Percentiles rank a stretch among this genome's conserved stretches.
Conservation (phyloP, 2,329 filamentous ascomycete species). For the Lithohypha guttulata region DNA sequence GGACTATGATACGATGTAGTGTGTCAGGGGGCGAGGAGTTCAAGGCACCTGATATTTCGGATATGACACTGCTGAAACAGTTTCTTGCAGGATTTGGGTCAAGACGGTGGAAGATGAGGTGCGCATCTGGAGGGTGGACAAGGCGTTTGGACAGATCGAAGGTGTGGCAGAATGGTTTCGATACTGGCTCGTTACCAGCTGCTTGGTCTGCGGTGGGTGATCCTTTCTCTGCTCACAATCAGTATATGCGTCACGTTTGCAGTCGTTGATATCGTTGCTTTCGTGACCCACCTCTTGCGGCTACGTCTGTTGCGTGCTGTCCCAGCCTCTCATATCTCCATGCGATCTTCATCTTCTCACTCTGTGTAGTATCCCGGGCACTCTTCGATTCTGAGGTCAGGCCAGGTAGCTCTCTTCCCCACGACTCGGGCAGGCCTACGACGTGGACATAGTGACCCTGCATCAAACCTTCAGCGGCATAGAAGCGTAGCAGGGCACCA, state of each 20-base stretch:
- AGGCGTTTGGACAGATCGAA: constrained; percentile 63
- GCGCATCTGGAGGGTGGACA: constrained; percentile 42
- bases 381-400: constrained; percentile 45
- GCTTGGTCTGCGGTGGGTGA: too few relatives aligned
- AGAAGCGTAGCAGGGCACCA: constrained; percentile 73
- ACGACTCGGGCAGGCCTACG: constrained; percentile 65
- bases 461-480: constrained; percentile 81
- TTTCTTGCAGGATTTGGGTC: constrained; percentile 32
- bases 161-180: constrained; percentile 55
- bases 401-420: constrained; percentile 76
- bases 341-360: constrained; percentile 94
- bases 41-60: constrained; percentile 35
- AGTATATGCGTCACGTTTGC: neutral
- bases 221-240: constrained; percentile 22
- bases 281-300: constrained; percentile 49
- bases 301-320: constrained; percentile 50
- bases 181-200: too few relatives aligned
- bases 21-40: constrained; percentile 48
- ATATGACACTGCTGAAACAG: constrained; percentile 55
- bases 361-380: constrained; percentile 33
- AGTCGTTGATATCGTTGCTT: neutral
- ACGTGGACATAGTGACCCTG: constrained; percentile 86
- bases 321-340: constrained; percentile 89
- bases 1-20: constrained; percentile 72
- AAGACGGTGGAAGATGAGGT: constrained; percentile 43